Evolutionary conservation across 2,329 filamentous ascomycete genomes (phyloP), one percentile per base, ranked within the genome.

Genomic region (Ophioceras dolichostomum): DNA sequence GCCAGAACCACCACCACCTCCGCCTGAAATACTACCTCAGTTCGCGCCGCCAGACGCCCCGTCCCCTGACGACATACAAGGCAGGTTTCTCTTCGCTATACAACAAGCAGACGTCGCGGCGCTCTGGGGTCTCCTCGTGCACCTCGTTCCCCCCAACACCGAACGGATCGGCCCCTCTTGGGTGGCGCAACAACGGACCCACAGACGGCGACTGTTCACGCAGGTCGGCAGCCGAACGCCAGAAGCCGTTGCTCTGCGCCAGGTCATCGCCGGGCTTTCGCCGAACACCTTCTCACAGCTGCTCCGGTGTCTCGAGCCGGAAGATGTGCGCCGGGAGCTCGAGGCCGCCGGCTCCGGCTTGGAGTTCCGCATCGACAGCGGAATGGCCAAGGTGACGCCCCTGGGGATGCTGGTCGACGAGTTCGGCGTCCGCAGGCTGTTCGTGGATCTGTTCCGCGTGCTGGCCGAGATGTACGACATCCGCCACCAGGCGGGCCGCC

Each of bases 211-310:
- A n/a, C n/a, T n/a, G n/a, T n/a, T n/a, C n/a, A n/a, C n/a, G n/a
- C n/a, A n/a, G n/a, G n/a, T n/a, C n/a, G n/a, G n/a, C n/a, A n/a
- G n/a, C n/a, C n/a, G n/a, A n/a, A n/a, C n/a, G n/a, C n/a, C n/a
- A n/a, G n/a, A 12, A 26, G 22, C 22, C 22, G 12, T 8, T 18
- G 16, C 19, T 21, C 16, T 33, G 19, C 31, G 16, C 12, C 17
- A 52, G 6, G 50, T 60, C 32, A 45, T 65, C 5, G 44, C 44
- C 12, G 36, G 43, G 1, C 49, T 86, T 17, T 65, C 78, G 0
- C 53, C 63, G 2, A 60, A 67, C 1, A 67, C 67, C 1, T 77
- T 86, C 48, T 73, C 75, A 2, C 75, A 81, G 43, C 67, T 82
- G 9, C 53, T 88, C 21, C 66, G 68, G 24, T 62, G 67, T 5